A percentile compares a stretch with the other conserved stretches of the same genome.
These are phyloP conservation scores for Galerina sulciceps DNA, from an alignment of 768 basidiomycete species.

Conservation along the genomic window DNA sequence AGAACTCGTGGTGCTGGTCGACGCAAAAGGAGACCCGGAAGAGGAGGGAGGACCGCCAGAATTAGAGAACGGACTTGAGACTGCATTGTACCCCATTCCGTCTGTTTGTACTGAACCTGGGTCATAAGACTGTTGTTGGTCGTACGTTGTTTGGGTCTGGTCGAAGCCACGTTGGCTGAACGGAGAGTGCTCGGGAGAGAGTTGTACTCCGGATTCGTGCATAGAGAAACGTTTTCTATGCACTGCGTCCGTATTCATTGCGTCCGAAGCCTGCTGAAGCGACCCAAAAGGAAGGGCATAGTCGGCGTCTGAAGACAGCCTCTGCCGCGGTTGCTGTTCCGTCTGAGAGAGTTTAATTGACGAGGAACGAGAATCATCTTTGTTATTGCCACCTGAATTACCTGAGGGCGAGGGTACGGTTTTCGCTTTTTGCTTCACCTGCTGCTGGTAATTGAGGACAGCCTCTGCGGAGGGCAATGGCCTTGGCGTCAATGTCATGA, in stretches of 20 bases:
- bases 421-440: slow-evolving; percentile 19
- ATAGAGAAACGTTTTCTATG: slow-evolving; percentile 9
- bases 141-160: slow-evolving; percentile 15
- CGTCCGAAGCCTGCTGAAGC: neutral
- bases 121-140: slow-evolving; percentile 14
- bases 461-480: slow-evolving; percentile 11
- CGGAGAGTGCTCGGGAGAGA: slow-evolving; percentile 5
- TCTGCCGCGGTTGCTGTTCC: neutral
- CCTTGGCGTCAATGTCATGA: slow-evolving; percentile 14
- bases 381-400: neutral
- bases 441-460: slow-evolving; percentile 16
- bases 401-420: neutral
- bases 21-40: slow-evolving; percentile 35
- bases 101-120: slow-evolving; percentile 16
- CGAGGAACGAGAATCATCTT: slow-evolving; percentile 27
- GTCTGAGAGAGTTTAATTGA: slow-evolving; percentile 23
- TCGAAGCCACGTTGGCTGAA: slow-evolving; percentile 9
- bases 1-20: slow-evolving; percentile 18
- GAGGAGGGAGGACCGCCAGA: slow-evolving; percentile 23
- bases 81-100: slow-evolving; percentile 7
- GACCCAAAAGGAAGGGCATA: slow-evolving; percentile 10
- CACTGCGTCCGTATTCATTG: neutral
- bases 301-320: slow-evolving; percentile 1
- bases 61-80: slow-evolving; percentile 32
- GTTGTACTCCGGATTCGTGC: slow-evolving; percentile 18